Percentiles rank a stretch among this genome's conserved stretches.
Evolutionary conservation across 352 stramenopile genomes (phyloP).

Genomic region (Globisporangium spinosum): DNA sequence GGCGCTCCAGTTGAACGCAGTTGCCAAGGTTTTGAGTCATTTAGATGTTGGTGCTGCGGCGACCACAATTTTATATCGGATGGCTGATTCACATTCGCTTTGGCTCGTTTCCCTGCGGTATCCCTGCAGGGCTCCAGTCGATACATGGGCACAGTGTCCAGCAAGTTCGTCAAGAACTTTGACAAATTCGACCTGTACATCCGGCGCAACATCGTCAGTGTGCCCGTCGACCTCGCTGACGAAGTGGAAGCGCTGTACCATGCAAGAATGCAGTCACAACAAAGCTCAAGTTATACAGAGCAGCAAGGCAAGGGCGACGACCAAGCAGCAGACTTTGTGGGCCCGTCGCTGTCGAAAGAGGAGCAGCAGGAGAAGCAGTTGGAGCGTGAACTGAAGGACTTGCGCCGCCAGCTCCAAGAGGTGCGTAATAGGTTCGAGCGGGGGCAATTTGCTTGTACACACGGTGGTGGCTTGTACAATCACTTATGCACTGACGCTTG

Average conservation of each 20-base stretch:
- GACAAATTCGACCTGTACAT: constrained; percentile 84
- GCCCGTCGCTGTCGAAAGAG: neutral
- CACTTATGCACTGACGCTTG: too few species aligned
- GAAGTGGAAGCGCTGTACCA: constrained; percentile 38
- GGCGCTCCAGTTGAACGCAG: constrained; percentile 49
- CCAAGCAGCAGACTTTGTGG: too few species aligned
- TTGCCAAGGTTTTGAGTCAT: constrained; percentile 42
- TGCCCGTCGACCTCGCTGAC: constrained; percentile 41
- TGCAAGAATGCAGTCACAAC: constrained; percentile 21
- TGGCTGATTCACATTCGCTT: neutral
- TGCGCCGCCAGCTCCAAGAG: constrained; percentile 1
- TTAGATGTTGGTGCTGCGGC: neutral
- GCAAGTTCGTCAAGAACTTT: constrained; percentile 77
- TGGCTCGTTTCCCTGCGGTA: neutral
- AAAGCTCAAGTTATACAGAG: constrained; percentile 11
- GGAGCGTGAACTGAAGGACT: neutral
- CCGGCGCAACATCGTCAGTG: constrained; percentile 65
- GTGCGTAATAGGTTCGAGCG: neutral
- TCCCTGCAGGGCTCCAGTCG: constrained; percentile 37
- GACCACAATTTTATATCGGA: neutral
- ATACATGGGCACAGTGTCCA: constrained; percentile 62
- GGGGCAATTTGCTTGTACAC: neutral
- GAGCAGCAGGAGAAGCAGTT: neutral
- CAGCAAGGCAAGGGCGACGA: constrained; percentile 17
- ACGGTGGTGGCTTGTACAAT: neutral